Conservation (phyloP, 495 filamentous ascomycete species). For the Hypoxylon trugodes region DNA sequence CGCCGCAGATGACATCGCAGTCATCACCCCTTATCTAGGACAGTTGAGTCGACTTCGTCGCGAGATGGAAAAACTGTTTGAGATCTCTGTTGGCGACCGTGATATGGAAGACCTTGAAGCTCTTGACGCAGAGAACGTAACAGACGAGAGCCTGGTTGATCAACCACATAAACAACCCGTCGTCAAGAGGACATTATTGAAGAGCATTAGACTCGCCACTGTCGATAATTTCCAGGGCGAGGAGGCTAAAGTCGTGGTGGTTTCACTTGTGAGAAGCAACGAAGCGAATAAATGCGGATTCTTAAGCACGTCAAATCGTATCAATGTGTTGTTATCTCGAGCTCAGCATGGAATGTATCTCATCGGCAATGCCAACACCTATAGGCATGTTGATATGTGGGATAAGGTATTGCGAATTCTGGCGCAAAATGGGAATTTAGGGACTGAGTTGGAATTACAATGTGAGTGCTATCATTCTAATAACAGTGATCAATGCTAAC, state of each 20-base stretch:
- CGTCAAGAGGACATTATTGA: conserved; percentile 62
- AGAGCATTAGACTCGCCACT: conserved; percentile 75
- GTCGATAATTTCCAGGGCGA: conserved; percentile 91
- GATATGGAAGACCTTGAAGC: conserved; percentile 69
- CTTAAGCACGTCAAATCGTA: conserved; percentile 75
- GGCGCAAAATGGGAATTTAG: conserved; percentile 57
- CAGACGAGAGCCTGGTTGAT: conserved; percentile 34
- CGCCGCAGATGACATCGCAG: conserved; percentile 71
- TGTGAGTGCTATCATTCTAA: conserved; percentile 51
- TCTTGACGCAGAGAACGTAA: conserved; percentile 50
- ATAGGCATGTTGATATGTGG: conserved; percentile 72
- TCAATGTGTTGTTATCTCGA: conserved; percentile 80
- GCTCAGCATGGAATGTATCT: conserved; percentile 88
- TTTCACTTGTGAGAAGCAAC: conserved; percentile 85
- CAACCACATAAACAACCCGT: conserved; percentile 3
- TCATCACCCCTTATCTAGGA: conserved; percentile 79
- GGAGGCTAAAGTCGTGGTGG: conserved; percentile 80
- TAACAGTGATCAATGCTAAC: conserved; percentile 3
- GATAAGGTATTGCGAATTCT: conserved; percentile 67
- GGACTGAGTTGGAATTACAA: conserved; percentile 61
- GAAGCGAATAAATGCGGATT: conserved; percentile 71
- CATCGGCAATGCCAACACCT: conserved; percentile 74
- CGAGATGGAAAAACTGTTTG: conserved; percentile 59
- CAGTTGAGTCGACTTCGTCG: conserved; percentile 71
- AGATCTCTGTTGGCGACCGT: conserved; percentile 71